phyloP scores from a whole-genome alignment of 768 basidiomycete genomes.

The Mycena galericulata region DNA sequence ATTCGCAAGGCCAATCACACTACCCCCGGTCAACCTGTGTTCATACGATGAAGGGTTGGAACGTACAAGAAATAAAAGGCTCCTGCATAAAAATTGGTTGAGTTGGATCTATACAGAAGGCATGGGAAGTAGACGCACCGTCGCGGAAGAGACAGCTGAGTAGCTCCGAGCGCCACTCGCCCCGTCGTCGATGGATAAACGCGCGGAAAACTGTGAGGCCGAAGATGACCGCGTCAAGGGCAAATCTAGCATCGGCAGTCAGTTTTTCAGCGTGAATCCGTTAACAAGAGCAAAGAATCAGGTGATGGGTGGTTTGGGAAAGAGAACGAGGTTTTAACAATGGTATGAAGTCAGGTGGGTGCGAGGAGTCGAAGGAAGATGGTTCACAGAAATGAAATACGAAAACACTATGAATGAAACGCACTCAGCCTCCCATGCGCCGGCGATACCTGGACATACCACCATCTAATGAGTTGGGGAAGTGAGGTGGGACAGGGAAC shows the following conservation, averaged over 20 bases:
- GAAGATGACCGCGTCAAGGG: constrained; percentile 18
- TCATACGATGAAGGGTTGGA: neutral
- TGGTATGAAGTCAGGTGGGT: too few species aligned
- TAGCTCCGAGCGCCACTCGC: neutral
- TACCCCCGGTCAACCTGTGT: neutral
- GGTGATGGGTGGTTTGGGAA: too few species aligned
- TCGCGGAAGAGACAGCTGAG: constrained; percentile 4
- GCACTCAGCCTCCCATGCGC: constrained; percentile 12
- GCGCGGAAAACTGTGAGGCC: constrained; percentile 14
- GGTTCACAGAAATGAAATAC: too few species aligned
- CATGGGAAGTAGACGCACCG: neutral
- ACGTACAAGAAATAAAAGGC: constrained; percentile 17
- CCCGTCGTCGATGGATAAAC: neutral
- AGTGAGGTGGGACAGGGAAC: too few species aligned
- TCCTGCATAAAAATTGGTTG: neutral
- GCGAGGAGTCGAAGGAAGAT: too few species aligned
- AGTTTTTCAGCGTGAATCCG: too few species aligned
- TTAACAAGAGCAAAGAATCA: too few species aligned
- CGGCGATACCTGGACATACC: neutral
- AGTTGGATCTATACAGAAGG: too few species aligned
- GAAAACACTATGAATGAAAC: neutral
- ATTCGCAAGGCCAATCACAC: neutral
- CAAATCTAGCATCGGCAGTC: neutral
- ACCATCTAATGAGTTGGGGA: too few species aligned
- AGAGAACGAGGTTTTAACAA: too few species aligned